These are phyloP conservation scores for Yamadazyma jaroonii DNA, from an alignment of 1,139 yeast species.

Conservation along the genomic window DNA sequence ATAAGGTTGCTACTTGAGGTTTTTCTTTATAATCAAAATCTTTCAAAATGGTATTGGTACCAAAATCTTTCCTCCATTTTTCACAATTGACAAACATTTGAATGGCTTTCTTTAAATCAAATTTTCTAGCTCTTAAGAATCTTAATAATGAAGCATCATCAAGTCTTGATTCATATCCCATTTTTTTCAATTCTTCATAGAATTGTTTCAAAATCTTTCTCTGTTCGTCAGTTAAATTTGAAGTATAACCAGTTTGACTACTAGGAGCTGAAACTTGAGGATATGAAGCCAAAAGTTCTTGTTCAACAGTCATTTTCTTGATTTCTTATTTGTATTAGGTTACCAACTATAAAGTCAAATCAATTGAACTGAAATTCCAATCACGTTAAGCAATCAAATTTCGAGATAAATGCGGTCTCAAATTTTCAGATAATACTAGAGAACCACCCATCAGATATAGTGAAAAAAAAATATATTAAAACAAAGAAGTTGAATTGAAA, in stretches of 20 bases:
- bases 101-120: slow-evolving; percentile 74
- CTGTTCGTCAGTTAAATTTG: slow-evolving; percentile 72
- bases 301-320: slow-evolving; percentile 16
- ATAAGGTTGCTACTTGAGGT: slow-evolving; percentile 80
- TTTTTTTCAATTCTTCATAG: slow-evolving; percentile 53
- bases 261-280: slow-evolving; percentile 69
- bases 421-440: no score
- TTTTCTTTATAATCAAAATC: slow-evolving; percentile 92
- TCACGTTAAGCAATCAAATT: no score
- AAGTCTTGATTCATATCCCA: slow-evolving; percentile 69
- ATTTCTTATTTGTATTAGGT: no score
- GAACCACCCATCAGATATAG: no score
- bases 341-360: no score
- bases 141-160: slow-evolving; percentile 91
- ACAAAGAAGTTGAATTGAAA: no score
- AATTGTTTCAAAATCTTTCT: slow-evolving; percentile 55
- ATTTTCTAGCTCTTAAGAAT: slow-evolving; percentile 93
- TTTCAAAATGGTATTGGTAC: slow-evolving; percentile 78
- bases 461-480: no score
- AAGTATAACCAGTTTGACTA: slow-evolving; percentile 73
- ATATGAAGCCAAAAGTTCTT: slow-evolving; percentile 46
- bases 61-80: slow-evolving; percentile 85
- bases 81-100: slow-evolving; percentile 87
- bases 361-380: no score
- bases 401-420: no score